phyloP scores from a whole-genome alignment of 176 grass and related monocot species.

The Cocos nucifera region DNA sequence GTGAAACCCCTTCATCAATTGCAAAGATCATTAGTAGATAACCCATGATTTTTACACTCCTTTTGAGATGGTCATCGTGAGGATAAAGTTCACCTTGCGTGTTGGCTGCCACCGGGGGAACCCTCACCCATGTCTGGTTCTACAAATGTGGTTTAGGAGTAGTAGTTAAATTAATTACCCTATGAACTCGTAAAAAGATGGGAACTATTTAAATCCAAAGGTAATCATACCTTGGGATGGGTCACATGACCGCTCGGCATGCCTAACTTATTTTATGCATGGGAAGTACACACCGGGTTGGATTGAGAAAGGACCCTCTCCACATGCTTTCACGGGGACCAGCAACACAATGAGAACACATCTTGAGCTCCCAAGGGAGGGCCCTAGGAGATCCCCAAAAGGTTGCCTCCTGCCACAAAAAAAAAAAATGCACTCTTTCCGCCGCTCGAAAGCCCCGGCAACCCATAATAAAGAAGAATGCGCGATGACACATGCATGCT shows the following conservation, averaged over 20 bases:
- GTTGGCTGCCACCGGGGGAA: slow-evolving; percentile 26
- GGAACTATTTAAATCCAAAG: slow-evolving; percentile 41
- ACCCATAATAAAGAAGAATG: too few relatives aligned
- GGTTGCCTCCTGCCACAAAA: not conserved
- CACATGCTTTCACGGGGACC: slow-evolving; percentile 30
- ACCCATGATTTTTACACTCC: slow-evolving; percentile 24
- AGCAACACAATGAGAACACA: slow-evolving; percentile 77
- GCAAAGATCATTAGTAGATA: not conserved
- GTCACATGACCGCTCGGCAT: slow-evolving; percentile 60
- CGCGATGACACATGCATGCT: too few relatives aligned
- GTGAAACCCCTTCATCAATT: slow-evolving; percentile 8
- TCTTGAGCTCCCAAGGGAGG: slow-evolving; percentile 21
- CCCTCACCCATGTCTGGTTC: slow-evolving; percentile 21
- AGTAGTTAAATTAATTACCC: slow-evolving; percentile 13
- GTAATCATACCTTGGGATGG: slow-evolving; percentile 50
- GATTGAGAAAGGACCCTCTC: slow-evolving; percentile 36
- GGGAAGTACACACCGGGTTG: slow-evolving; percentile 30
- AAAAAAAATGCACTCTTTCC: not conserved
- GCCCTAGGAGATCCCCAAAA: slow-evolving; percentile 20
- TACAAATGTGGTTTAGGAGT: slow-evolving; percentile 9
- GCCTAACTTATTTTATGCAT: slow-evolving; percentile 38
- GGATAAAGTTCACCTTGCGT: slow-evolving; percentile 44
- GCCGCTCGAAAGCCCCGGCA: not conserved
- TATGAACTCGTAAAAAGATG: slow-evolving; percentile 18
- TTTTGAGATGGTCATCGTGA: slow-evolving; percentile 45